Percentiles rank a stretch among this genome's conserved stretches.
Evolutionary conservation across 129 eudicot genomes (phyloP).

Genomic region (Artemisia annua): DNA sequence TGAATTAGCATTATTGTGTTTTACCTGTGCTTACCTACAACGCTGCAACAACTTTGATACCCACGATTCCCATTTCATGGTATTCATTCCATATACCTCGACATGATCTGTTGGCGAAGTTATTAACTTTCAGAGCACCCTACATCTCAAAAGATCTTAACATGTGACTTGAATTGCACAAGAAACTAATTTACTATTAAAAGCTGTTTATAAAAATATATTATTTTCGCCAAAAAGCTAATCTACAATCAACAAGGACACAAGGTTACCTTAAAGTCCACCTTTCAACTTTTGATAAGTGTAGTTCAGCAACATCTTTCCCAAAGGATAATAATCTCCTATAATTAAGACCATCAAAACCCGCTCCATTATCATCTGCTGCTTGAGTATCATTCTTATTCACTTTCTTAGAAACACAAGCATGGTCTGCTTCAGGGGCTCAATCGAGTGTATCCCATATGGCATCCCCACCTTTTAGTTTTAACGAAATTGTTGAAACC

Average conservation of each 20-base stretch:
- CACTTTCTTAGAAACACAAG: background rate
- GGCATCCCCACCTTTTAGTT: constrained; percentile 11
- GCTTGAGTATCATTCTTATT: constrained; percentile 8
- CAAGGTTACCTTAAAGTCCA: constrained; percentile 1
- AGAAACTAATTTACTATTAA: background rate
- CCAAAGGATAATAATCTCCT: constrained; percentile 10
- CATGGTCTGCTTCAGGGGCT: background rate
- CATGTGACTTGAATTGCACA: background rate
- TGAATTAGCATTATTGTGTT: no score
- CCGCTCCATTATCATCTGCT: background rate
- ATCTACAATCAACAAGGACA: no score
- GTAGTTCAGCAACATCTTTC: background rate
- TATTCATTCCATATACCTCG: constrained; percentile 11
- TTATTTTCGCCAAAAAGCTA: no score
- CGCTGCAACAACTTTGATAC: constrained; percentile 2
- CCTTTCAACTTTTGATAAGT: constrained; percentile 11
- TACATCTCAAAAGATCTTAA: background rate
- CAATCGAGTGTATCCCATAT: constrained; percentile 11
- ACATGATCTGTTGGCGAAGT: background rate
- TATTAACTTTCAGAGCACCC: constrained; percentile 4
- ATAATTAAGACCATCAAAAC: background rate
- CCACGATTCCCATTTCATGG: constrained; percentile 15
- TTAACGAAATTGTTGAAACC: constrained; percentile 9
- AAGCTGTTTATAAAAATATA: no score
- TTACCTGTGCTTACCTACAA: no score